Percentiles rank a stretch among this genome's conserved stretches.
phyloP scores from a whole-genome alignment of 2,329 filamentous ascomycete genomes.

The Xylaria sp. region DNA sequence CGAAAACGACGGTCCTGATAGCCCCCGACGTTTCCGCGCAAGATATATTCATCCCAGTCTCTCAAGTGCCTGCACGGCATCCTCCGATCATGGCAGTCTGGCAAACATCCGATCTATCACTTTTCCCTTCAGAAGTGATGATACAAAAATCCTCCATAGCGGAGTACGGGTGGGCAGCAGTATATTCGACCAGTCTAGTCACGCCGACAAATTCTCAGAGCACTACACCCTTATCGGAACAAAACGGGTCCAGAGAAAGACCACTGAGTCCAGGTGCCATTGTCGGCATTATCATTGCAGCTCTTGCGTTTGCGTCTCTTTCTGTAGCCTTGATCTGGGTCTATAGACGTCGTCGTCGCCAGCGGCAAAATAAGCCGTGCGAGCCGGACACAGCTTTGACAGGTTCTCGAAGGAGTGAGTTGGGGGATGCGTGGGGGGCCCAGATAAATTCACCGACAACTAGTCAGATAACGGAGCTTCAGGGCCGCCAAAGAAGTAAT shows the following conservation, averaged over 20 bases:
- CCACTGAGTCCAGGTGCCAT: neutral
- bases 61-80: slow-evolving; percentile 10
- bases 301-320: neutral
- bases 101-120: slow-evolving; percentile 12
- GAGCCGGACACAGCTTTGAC: neutral
- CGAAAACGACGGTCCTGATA: slow-evolving; percentile 18
- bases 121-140: slow-evolving; percentile 21
- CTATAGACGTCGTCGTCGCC: slow-evolving; percentile 4
- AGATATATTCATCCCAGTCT: neutral
- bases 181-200: neutral
- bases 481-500: neutral
- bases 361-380: neutral
- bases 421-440: slow-evolving; percentile 12
- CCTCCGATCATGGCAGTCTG: slow-evolving; percentile 10
- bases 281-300: neutral
- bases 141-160: slow-evolving; percentile 12
- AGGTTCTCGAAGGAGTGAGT: neutral
- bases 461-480: slow-evolving; percentile 2
- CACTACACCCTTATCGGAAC: neutral
- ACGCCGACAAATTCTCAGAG: neutral
- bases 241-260: neutral
- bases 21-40: neutral
- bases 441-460: slow-evolving; percentile 12
- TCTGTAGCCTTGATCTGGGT: neutral
- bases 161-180: slow-evolving; percentile 7